Conservation (phyloP, 176 grass and related monocot genomes). For the Pharus latifolius region DNA sequence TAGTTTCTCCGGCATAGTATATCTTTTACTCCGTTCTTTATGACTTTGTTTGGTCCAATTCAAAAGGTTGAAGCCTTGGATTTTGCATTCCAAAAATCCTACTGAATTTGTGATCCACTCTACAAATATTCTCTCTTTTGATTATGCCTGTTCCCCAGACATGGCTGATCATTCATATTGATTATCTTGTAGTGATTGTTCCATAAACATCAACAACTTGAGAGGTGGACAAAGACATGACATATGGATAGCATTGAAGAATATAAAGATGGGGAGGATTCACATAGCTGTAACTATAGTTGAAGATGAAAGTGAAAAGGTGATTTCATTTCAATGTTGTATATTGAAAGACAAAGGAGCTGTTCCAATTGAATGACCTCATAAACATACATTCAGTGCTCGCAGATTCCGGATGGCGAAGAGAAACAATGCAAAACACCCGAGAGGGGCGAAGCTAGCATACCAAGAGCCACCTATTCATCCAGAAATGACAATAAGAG, state of each 20-base stretch:
- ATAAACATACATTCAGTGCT: background rate
- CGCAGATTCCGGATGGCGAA: conserved; percentile 21
- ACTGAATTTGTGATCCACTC: background rate
- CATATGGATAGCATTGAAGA: conserved; percentile 81
- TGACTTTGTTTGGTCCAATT: too few relatives aligned
- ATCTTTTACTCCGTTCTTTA: too few relatives aligned
- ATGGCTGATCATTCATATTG: background rate
- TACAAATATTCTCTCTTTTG: background rate
- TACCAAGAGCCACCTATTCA: conserved; percentile 18
- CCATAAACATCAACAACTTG: conserved; percentile 58
- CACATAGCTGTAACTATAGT: conserved; percentile 72
- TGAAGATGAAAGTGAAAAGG: conserved; percentile 68
- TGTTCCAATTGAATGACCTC: background rate
- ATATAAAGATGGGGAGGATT: conserved; percentile 83
- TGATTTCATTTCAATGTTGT: conserved; percentile 20
- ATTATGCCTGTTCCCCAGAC: background rate
- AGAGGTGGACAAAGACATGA: conserved; percentile 82
- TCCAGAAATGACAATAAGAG: conserved; percentile 18
- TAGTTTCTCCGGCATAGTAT: background rate
- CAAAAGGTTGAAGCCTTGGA: background rate
- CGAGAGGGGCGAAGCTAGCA: conserved; percentile 23
- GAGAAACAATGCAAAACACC: conserved; percentile 22
- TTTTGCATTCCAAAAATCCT: background rate
- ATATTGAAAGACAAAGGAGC: background rate
- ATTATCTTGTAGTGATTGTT: conserved; percentile 46